phyloP scores from a whole-genome alignment of 2,329 filamentous ascomycete genomes.

The Lecanoromycetidae sp. region DNA sequence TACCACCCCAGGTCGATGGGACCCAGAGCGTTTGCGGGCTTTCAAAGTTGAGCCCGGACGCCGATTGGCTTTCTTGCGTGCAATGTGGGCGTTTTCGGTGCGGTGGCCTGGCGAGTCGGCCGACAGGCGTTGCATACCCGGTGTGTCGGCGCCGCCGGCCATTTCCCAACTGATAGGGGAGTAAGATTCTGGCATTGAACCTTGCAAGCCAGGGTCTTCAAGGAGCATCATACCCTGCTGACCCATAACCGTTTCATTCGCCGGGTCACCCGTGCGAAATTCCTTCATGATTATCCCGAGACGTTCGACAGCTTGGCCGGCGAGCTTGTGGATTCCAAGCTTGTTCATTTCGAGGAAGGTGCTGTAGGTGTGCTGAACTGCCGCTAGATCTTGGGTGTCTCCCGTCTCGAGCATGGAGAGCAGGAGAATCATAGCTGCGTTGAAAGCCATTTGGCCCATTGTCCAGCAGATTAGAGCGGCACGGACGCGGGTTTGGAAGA shows the following conservation, averaged over 20 bases:
- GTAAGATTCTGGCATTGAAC: slow-evolving; percentile 25
- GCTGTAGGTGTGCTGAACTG: slow-evolving; percentile 31
- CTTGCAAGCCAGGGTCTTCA: slow-evolving; percentile 35
- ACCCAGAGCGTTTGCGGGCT: too few species aligned
- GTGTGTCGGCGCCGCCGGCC: slow-evolving; percentile 14
- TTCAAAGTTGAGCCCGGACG: too few species aligned
- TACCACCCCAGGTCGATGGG: slow-evolving; percentile 4
- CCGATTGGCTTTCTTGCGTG: slow-evolving; percentile 8
- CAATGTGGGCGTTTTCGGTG: slow-evolving; percentile 2
- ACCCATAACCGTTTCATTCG: slow-evolving; percentile 30
- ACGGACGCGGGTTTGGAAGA: slow-evolving; percentile 33
- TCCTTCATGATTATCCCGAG: slow-evolving; percentile 22
- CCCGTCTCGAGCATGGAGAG: slow-evolving; percentile 35
- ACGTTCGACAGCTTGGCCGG: slow-evolving; percentile 31
- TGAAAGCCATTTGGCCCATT: slow-evolving; percentile 39
- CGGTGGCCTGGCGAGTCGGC: slow-evolving; percentile 5
- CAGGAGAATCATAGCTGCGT: slow-evolving; percentile 38
- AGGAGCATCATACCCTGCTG: slow-evolving; percentile 37
- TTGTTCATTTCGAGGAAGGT: slow-evolving; percentile 33
- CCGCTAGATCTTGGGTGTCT: slow-evolving; percentile 27
- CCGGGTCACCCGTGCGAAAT: slow-evolving; percentile 22
- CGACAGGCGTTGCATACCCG: slow-evolving; percentile 6
- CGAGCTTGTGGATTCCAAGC: slow-evolving; percentile 34
- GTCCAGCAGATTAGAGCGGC: slow-evolving; percentile 37
- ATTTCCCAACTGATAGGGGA: slow-evolving; percentile 25